Evolutionary conservation across 2,329 filamentous ascomycete genomes (phyloP).

Genomic region (Arachnopeziza araneosa): DNA sequence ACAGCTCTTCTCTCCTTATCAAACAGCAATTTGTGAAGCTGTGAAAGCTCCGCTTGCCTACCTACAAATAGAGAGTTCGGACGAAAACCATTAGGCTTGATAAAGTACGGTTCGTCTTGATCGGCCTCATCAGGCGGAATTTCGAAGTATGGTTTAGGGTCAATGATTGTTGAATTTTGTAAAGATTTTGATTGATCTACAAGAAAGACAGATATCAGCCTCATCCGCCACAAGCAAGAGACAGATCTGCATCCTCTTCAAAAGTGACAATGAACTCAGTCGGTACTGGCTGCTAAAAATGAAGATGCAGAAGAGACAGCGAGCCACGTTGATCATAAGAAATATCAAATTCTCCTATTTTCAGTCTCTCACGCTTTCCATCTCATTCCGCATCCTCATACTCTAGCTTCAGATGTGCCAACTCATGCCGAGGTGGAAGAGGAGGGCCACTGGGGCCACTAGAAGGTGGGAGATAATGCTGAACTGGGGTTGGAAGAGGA

Average conservation of each 20-base stretch:
- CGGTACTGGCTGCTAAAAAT: neutral
- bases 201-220: constrained; percentile 28
- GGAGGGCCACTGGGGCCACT: neutral
- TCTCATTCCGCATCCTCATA: neutral
- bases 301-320: neutral
- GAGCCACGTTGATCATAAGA: neutral
- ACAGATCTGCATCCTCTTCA: neutral
- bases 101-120: constrained; percentile 28
- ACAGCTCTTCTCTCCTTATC: constrained; percentile 48
- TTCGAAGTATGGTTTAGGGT: constrained; percentile 16
- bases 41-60: constrained; percentile 50
- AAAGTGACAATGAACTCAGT: neutral
- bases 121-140: constrained; percentile 20
- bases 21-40: constrained; percentile 54
- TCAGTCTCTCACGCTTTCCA: neutral
- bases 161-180: constrained; percentile 22
- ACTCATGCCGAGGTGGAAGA: neutral
- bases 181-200: constrained; percentile 28
- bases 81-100: constrained; percentile 52
- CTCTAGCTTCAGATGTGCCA: neutral
- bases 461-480: neutral
- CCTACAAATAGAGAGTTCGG: constrained; percentile 60
- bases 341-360: neutral
- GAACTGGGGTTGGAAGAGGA: neutral
- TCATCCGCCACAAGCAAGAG: constrained; percentile 11